phyloP scores from a whole-genome alignment of 768 basidiomycete genomes.

The Leccinum broughii region DNA sequence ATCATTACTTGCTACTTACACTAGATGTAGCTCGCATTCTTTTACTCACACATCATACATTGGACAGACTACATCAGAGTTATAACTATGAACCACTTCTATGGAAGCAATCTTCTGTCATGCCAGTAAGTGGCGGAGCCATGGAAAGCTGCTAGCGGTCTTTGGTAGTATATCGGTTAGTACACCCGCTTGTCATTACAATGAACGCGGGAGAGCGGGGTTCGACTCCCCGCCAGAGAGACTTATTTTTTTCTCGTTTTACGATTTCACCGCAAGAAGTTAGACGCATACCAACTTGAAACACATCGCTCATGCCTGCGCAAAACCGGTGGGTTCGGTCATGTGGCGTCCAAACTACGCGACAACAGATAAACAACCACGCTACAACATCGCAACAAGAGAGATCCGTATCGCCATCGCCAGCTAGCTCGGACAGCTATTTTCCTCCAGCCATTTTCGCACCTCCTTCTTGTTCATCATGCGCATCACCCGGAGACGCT shows the following conservation, averaged over 20 bases:
- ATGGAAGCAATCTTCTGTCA: too few species aligned
- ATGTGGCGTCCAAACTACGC: background rate
- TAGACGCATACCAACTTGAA: too few species aligned
- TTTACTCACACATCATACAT: too few species aligned
- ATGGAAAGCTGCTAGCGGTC: slow-evolving; percentile 10
- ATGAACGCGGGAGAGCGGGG: slow-evolving; percentile 42
- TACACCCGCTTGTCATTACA: slow-evolving; percentile 48
- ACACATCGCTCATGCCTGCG: background rate
- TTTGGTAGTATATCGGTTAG: slow-evolving; percentile 54
- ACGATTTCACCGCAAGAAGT: too few species aligned
- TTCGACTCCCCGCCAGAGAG: slow-evolving; percentile 51
- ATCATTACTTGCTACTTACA: too few species aligned
- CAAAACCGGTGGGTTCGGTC: background rate
- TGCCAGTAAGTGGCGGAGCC: too few species aligned
- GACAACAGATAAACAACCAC: background rate
- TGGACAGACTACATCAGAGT: too few species aligned
- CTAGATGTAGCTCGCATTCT: too few species aligned
- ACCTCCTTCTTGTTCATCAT: slow-evolving; percentile 79
- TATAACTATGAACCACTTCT: too few species aligned
- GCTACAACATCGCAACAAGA: background rate
- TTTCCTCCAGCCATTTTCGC: slow-evolving; percentile 77
- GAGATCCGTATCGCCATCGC: background rate
- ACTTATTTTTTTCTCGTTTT: slow-evolving; percentile 13
- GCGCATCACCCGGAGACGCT: slow-evolving; percentile 48
- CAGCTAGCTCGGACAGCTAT: slow-evolving; percentile 16